Percentiles rank a stretch among this genome's conserved stretches.
phyloP scores from a whole-genome alignment of 768 basidiomycete genomes.

The Piloderma croceum region DNA sequence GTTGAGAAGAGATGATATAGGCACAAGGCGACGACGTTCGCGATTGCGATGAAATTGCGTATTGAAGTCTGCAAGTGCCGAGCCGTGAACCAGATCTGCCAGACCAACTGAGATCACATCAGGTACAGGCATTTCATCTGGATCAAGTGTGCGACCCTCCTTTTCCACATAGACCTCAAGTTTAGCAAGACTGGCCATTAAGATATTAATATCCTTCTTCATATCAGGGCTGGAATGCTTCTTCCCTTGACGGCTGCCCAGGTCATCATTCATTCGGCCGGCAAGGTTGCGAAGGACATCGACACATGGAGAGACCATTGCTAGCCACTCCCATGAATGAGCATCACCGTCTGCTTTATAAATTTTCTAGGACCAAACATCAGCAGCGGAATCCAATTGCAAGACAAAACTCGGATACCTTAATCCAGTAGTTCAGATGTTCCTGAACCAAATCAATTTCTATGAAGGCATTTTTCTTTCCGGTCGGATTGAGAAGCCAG shows the following conservation, averaged over 20 bases:
- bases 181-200: conserved; percentile 17
- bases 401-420: conserved; percentile 14
- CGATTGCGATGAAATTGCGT: conserved; percentile 8
- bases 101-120: no score
- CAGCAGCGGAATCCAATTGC: not conserved
- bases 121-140: conserved; percentile 9
- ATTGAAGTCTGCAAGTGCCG: conserved; percentile 13
- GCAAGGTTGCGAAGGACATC: conserved; percentile 21
- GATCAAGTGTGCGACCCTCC: conserved; percentile 14
- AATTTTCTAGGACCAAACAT: not conserved
- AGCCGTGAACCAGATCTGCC: no score
- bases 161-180: conserved; percentile 18
- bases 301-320: conserved; percentile 13
- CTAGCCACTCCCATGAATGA: conserved; percentile 15
- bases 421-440: conserved; percentile 30
- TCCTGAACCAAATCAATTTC: conserved; percentile 30
- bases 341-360: conserved; percentile 8
- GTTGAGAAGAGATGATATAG: no score
- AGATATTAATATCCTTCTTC: conserved; percentile 21
- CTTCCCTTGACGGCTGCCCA: conserved; percentile 27
- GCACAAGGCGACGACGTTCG: conserved; percentile 7
- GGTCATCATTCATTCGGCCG: conserved; percentile 15
- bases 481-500: conserved; percentile 28
- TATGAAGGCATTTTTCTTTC: conserved; percentile 17
- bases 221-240: conserved; percentile 26